phyloP scores from a whole-genome alignment of 768 basidiomycete species.

The Termitomyces sp. region DNA sequence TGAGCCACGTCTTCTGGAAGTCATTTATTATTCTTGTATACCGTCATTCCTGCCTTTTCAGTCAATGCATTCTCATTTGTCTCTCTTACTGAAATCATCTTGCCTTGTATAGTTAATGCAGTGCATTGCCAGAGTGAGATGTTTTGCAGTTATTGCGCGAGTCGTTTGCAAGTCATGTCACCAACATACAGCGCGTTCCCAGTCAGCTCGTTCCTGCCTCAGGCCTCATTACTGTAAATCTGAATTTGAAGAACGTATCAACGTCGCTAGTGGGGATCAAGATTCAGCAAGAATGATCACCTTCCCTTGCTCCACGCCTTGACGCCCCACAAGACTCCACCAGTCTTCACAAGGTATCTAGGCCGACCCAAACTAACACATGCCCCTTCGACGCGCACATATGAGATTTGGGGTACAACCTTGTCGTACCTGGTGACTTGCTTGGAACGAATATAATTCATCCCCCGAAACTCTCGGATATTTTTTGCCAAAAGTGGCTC shows the following conservation, averaged over 20 bases:
- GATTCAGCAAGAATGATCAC: background rate
- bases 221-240: no score
- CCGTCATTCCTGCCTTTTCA: background rate
- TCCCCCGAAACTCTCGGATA: background rate
- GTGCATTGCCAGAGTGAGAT: background rate
- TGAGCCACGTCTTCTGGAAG: background rate
- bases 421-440: background rate
- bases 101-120: background rate
- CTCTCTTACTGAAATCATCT: background rate
- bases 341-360: background rate
- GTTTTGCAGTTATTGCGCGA: background rate
- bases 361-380: background rate
- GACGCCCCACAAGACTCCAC: background rate
- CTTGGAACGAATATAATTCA: background rate
- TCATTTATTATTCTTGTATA: background rate
- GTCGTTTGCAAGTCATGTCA: background rate
- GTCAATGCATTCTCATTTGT: background rate
- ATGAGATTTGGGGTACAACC: conserved; percentile 4
- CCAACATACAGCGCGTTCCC: background rate
- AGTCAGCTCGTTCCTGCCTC: no score
- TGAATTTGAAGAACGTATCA: no score
- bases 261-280: background rate
- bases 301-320: background rate
- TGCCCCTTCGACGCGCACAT: background rate
- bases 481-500: background rate